Evolutionary conservation across 148 eudicot genomes (phyloP), one percentile per base, ranked within the genome.

Genomic region (Diospyros lotus): DNA sequence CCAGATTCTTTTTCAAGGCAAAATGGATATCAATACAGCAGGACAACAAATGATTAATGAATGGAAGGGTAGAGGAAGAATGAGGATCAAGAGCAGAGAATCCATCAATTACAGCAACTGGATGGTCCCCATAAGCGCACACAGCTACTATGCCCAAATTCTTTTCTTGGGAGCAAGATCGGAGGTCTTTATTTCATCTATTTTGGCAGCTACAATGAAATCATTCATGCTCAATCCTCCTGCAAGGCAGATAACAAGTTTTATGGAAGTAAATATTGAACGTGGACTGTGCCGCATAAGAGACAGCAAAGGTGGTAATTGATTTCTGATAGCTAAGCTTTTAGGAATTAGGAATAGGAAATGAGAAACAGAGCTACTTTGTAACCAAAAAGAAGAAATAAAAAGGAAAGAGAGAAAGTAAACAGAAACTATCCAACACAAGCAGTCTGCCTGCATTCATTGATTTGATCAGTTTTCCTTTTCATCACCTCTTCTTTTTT

Each of bases 181-280:
- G 78, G 97, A 87, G n/a, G 89, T 85, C 48, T 83, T 82, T 69
- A 95, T 73, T 72, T 84, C 83, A 66, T 95, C 99, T 64, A 95
- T 89, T 79, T 87, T 95, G 72, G 97, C 91, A 83, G 99, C 99
- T 67, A 95, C 86, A 68, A 92, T 90, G 78, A 95, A 95, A 82
- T 95, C 99, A 78, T 92, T 95, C 77, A 95, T 66, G 74, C 91
- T 92, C 85, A 95, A 77, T 44, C 99, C 97, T 18, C 96, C 97
- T 89, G 88, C 85, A 82, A 42, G 63, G 40, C 9, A 69, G 1
- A 66, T 40, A 17, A 43, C 45, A 28, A 28, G 51, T 42, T 52
- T 55, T 48, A 67, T 67, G 39, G 17, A 67, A 4, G 14, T 10
- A 0, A 58, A 55, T 10, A 41, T 45, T 44, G 45, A 69, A 60